Conservation (phyloP, 2,329 filamentous ascomycete genomes). For the Zasmidium cellare region DNA sequence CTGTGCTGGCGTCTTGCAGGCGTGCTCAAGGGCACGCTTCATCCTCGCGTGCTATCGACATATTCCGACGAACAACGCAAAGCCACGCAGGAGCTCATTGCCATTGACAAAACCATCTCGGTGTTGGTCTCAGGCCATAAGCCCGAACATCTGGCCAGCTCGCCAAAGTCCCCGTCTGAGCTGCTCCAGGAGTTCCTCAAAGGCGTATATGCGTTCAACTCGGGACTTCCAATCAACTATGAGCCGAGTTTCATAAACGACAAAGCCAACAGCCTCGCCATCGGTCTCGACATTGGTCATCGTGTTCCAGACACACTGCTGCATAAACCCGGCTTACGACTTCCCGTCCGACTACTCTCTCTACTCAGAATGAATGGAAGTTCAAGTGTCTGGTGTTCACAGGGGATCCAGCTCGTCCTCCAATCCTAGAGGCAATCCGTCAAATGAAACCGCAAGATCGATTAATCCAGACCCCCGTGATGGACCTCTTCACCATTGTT, state of each 20-base stretch:
- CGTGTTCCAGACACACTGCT: constrained; percentile 28
- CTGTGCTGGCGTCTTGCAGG: constrained; percentile 32
- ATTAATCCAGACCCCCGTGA: constrained; percentile 1
- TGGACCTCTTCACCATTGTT: constrained; percentile 31
- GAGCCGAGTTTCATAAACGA: constrained; percentile 13
- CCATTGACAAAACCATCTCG: constrained; percentile 37
- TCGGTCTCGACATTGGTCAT: constrained; percentile 21
- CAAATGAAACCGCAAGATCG: constrained; percentile 4
- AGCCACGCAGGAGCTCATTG: constrained; percentile 37
- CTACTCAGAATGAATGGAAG: constrained; percentile 25
- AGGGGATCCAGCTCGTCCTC: constrained; percentile 14
- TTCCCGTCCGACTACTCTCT: constrained; percentile 23
- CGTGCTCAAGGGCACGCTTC: constrained; percentile 11
- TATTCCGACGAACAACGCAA: constrained; percentile 15
- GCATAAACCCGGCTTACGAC: constrained; percentile 24
- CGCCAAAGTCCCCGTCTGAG: constrained; percentile 27
- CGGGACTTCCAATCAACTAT: constrained; percentile 29
- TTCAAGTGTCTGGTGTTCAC: constrained; percentile 29
- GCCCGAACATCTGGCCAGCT: constrained; percentile 19
- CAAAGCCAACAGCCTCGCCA: constrained; percentile 3
- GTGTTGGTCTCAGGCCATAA: constrained; percentile 37
- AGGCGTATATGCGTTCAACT: constrained; percentile 33
- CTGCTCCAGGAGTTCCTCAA: constrained; percentile 29
- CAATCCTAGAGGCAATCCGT: background rate
- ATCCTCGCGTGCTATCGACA: constrained; percentile 7